Evolutionary conservation across 2,329 filamentous ascomycete species (phyloP).

Genomic region (Botrytis galanthina): DNA sequence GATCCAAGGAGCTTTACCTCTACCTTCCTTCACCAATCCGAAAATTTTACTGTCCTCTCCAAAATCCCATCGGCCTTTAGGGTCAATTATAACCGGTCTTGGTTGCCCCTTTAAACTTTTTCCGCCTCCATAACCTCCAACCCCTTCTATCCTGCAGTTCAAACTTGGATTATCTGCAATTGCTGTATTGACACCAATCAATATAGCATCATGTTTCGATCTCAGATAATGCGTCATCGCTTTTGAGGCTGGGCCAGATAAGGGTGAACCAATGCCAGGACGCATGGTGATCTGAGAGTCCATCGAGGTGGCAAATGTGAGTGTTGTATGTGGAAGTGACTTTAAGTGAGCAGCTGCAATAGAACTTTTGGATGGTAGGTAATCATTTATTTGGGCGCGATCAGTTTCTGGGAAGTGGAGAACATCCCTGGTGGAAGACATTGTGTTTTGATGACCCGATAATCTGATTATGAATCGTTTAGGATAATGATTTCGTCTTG

Average conservation of each 20-base stretch:
- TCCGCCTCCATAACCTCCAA: conserved; percentile 42
- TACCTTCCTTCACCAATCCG: conserved; percentile 58
- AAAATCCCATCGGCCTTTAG: conserved; percentile 12
- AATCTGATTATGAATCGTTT: not conserved
- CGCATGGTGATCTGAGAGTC: conserved; percentile 58
- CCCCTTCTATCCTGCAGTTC: conserved; percentile 66
- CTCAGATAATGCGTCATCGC: conserved; percentile 92
- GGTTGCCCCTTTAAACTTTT: conserved; percentile 43
- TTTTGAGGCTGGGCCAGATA: conserved; percentile 82
- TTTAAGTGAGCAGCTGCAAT: not conserved
- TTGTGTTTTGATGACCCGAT: not conserved
- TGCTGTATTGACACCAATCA: conserved; percentile 81
- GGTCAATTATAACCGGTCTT: conserved; percentile 41
- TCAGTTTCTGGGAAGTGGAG: conserved; percentile 6
- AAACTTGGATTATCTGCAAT: conserved; percentile 81
- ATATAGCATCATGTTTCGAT: conserved; percentile 76
- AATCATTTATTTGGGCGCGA: conserved; percentile 2
- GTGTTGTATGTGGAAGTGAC: conserved; percentile 57
- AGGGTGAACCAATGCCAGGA: conserved; percentile 71
- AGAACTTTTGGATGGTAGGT: conserved; percentile 15
- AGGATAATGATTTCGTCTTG: not conserved
- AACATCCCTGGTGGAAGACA: conserved; percentile 6
- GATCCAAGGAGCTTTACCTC: conserved; percentile 72
- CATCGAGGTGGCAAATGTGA: conserved; percentile 89
- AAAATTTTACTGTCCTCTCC: conserved; percentile 56